Conservation (phyloP, 805 yeast species). For the Kodamaea jinghongensis region DNA sequence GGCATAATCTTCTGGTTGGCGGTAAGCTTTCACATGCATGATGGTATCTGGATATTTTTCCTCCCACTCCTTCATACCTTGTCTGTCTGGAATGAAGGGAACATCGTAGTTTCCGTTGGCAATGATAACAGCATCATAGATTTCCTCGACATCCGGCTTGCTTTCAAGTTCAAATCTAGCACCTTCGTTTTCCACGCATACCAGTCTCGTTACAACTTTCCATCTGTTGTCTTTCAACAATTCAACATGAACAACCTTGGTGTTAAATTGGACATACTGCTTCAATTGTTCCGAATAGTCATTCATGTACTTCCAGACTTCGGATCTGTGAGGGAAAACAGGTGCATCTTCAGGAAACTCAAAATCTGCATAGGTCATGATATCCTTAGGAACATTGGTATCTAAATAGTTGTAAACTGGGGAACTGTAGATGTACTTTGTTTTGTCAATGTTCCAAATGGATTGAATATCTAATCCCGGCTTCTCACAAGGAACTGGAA, state of each 20-base stretch:
- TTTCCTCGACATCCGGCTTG: conserved; percentile 15
- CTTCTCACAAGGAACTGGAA: conserved; percentile 21
- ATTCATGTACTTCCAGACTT: conserved; percentile 60
- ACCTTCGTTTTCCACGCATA: conserved; percentile 29
- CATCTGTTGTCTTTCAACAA: conserved; percentile 31
- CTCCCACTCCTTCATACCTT: conserved; percentile 32
- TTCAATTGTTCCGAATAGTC: conserved; percentile 49
- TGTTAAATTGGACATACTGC: conserved; percentile 40
- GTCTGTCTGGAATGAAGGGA: conserved; percentile 34
- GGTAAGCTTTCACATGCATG: conserved; percentile 33
- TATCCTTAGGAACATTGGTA: conserved; percentile 61
- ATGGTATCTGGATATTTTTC: conserved; percentile 22
- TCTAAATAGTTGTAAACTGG: conserved; percentile 66
- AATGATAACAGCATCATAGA: conserved; percentile 37
- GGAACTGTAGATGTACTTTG: conserved; percentile 23
- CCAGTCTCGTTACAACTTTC: conserved; percentile 38
- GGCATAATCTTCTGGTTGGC: conserved; percentile 23
- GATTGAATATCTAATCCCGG: conserved; percentile 17
- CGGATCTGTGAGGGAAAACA: conserved; percentile 56
- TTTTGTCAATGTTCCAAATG: conserved; percentile 10
- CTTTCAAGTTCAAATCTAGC: conserved; percentile 11
- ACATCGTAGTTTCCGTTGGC: conserved; percentile 39
- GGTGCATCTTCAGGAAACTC: conserved; percentile 49
- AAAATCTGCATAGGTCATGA: conserved; percentile 63
- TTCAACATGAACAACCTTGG: conserved; percentile 46